These are phyloP conservation scores for Vanrija pseudolonga DNA, from an alignment of 1,284 basidiomycete species.

Conservation along the genomic window DNA sequence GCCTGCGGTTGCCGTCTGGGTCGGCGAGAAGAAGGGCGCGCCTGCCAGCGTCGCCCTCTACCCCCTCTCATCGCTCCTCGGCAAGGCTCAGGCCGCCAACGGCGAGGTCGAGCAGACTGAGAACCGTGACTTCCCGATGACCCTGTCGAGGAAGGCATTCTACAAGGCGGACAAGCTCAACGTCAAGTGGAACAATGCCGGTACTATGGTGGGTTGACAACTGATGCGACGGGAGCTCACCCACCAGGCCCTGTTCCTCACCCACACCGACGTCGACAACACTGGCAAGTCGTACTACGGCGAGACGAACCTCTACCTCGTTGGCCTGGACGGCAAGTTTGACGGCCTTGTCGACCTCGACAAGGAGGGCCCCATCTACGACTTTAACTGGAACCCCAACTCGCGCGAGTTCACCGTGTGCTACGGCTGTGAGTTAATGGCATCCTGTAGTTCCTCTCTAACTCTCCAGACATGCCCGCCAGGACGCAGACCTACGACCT, in stretches of 20 bases:
- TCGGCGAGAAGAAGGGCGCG: slow-evolving; percentile 94
- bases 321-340: slow-evolving; percentile 91
- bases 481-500: slow-evolving; percentile 88
- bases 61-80: slow-evolving; percentile 62
- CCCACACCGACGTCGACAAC: slow-evolving; percentile 94
- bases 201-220: slow-evolving; percentile 53
- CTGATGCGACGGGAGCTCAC: background rate
- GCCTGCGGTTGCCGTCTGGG: slow-evolving; percentile 70
- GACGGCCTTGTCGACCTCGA: slow-evolving; percentile 89
- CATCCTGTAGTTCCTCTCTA: background rate
- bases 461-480: slow-evolving; percentile 74
- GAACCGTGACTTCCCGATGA: slow-evolving; percentile 42
- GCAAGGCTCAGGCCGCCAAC: slow-evolving; percentile 29
- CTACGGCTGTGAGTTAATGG: slow-evolving; percentile 75
- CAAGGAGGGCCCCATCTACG: slow-evolving; percentile 96
- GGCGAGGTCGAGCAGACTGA: slow-evolving; percentile 60
- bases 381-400: slow-evolving; percentile 96
- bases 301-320: slow-evolving; percentile 90
- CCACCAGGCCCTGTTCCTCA: slow-evolving; percentile 72
- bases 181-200: slow-evolving; percentile 95
- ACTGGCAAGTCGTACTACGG: slow-evolving; percentile 98
- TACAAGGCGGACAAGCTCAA: slow-evolving; percentile 92
- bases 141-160: slow-evolving; percentile 71
- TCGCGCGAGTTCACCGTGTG: slow-evolving; percentile 94
- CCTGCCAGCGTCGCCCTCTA: slow-evolving; percentile 87